These are phyloP conservation scores for Alternaria consortialis DNA, from an alignment of 2,329 filamentous ascomycete species.

Conservation along the genomic window DNA sequence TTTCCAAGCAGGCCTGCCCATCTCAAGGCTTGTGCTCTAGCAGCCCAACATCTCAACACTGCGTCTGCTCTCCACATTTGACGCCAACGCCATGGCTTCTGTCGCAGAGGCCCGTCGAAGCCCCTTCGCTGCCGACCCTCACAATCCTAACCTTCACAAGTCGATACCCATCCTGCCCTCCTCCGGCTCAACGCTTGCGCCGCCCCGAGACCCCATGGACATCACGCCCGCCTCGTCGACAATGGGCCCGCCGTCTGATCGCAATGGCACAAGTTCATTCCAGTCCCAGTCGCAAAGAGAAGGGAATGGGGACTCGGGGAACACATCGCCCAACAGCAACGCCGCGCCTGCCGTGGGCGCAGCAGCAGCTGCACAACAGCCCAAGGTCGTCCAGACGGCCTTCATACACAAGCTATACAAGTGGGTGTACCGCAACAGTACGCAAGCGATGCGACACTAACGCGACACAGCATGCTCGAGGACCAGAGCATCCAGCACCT, in stretches of 20 bases:
- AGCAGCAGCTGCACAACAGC: slow-evolving; percentile 82
- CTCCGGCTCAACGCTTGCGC: slow-evolving; percentile 54
- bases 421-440: slow-evolving; percentile 62
- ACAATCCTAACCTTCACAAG: slow-evolving; percentile 57
- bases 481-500: slow-evolving; percentile 91
- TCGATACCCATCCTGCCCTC: slow-evolving; percentile 63
- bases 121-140: slow-evolving; percentile 55
- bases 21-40: slow-evolving; percentile 10
- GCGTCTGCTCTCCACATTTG: slow-evolving; percentile 16
- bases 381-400: slow-evolving; percentile 97
- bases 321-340: slow-evolving; percentile 50
- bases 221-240: slow-evolving; percentile 54
- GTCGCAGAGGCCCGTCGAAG: slow-evolving; percentile 57
- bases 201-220: slow-evolving; percentile 64
- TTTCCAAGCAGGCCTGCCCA: not conserved
- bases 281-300: slow-evolving; percentile 23
- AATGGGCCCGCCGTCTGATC: slow-evolving; percentile 62
- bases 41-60: slow-evolving; percentile 26
- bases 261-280: slow-evolving; percentile 36
- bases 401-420: slow-evolving; percentile 99
- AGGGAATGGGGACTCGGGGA: slow-evolving; percentile 41
- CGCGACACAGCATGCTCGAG: slow-evolving; percentile 82
- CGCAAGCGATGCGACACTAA: slow-evolving; percentile 39
- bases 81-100: slow-evolving; percentile 52
- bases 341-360: slow-evolving; percentile 61